Evolutionary conservation across 2,329 filamentous ascomycete species (phyloP), one percentile per base, ranked within the genome.

Genomic region (Ophiocordyceps sinensis): DNA sequence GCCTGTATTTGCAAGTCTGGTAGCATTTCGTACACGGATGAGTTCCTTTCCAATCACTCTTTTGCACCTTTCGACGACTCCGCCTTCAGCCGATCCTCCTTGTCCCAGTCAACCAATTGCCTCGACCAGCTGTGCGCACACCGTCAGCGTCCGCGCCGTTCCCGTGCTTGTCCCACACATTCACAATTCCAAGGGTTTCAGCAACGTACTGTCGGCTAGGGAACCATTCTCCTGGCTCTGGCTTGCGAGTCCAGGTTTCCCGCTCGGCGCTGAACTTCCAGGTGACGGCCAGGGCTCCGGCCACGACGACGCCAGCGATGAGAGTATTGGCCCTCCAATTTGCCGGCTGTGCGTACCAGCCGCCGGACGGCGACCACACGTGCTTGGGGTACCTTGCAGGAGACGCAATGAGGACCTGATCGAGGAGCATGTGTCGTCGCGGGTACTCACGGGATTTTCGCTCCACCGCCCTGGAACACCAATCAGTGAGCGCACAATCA

Each of bases 281-380:
- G 46, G 71, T 73, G 53, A 82, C 63, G 39, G 73, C 79, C 44
- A 73, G 70, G 49, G 93, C 71, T 47, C 82, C 79, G 50, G 81
- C 50, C 40, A 91, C 68, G 42, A 82, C 73, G 38, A 68, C 73
- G 45, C 75, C 75, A 58, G 87, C 78, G 51, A 91, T 70, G 42
- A 81, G 72, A 5, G 91, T 98, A 71, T 98, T 98, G 55, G 70
- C 67, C 63, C 83, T 91, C 91, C 91, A 98, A 73, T 98, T 98
- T 51, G 75, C 71, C 41, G 91, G 91, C 62, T 94, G 89, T 41
- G 82, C 70, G 66, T 98, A 98, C 91, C 91, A 98, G 66, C 91
- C 91, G 74, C 91, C 91, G 50, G 89, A 73, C 47, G 91, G 91
- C 58, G 91, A 96, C 91, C 91, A 98, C 74, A 98, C 86, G 73